phyloP scores from a whole-genome alignment of 139 green algal genomes.

The Micromonas commoda region DNA sequence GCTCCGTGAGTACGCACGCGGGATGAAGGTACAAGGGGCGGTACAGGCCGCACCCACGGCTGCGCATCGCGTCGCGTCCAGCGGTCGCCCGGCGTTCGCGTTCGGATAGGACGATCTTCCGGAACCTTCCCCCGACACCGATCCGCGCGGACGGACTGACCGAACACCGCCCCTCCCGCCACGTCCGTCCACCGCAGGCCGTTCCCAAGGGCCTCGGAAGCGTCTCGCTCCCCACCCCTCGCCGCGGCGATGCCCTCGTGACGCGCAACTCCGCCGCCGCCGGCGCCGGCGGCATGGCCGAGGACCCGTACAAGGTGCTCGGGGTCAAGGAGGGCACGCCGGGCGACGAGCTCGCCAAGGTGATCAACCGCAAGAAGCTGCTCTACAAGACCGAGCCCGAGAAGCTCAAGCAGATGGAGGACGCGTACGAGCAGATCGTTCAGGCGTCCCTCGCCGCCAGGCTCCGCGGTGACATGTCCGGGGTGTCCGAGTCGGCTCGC shows the following conservation, averaged over 20 bases:
- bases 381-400: constrained; percentile 11
- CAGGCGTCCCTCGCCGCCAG: neutral
- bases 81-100: too few species aligned
- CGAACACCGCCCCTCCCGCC: too few species aligned
- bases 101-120: too few species aligned
- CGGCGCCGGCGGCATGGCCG: neutral
- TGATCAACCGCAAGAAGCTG: constrained; percentile 5
- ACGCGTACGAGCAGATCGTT: constrained; percentile 7
- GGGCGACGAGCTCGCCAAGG: neutral
- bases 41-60: too few species aligned
- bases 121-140: too few species aligned
- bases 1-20: too few species aligned
- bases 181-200: too few species aligned
- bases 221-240: neutral
- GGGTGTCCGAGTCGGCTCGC: neutral
- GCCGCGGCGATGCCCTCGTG: neutral
- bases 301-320: constrained; percentile 5
- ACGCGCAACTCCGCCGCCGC: neutral
- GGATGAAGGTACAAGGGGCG: too few species aligned
- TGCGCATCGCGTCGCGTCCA: too few species aligned
- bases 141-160: too few species aligned
- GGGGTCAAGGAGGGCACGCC: neutral
- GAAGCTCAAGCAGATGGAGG: constrained; percentile 1
- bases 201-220: too few species aligned
- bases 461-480: neutral